Evolutionary conservation across 2,329 filamentous ascomycete genomes (phyloP).

Genomic region (Neobulgaria alba): DNA sequence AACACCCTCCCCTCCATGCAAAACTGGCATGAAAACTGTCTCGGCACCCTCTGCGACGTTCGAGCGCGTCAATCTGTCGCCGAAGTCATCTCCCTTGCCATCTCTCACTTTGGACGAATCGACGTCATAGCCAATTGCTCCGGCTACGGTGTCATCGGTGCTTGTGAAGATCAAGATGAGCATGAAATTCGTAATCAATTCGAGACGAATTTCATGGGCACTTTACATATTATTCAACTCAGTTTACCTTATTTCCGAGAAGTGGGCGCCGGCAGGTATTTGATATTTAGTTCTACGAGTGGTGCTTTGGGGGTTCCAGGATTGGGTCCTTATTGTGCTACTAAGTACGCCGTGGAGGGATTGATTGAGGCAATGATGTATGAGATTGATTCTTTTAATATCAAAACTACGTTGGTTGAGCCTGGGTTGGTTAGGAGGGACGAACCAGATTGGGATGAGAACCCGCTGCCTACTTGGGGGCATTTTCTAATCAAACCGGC

Average conservation of each 20-base stretch:
- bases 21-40: constrained; percentile 60
- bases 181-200: constrained; percentile 93
- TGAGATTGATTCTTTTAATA: constrained; percentile 83
- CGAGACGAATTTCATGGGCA: constrained; percentile 96
- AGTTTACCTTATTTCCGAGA: constrained; percentile 81
- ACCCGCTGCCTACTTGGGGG: constrained; percentile 69
- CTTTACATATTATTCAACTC: constrained; percentile 83
- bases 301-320: constrained; percentile 92
- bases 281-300: constrained; percentile 90
- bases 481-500: constrained; percentile 87
- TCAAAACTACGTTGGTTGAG: constrained; percentile 89
- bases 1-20: constrained; percentile 65
- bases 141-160: constrained; percentile 89
- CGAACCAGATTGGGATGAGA: constrained; percentile 50
- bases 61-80: constrained; percentile 71
- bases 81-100: constrained; percentile 58
- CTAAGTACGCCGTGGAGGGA: constrained; percentile 94
- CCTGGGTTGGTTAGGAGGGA: constrained; percentile 83
- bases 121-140: constrained; percentile 92
- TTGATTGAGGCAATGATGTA: constrained; percentile 95
- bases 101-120: constrained; percentile 69
- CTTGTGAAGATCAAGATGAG: constrained; percentile 95
- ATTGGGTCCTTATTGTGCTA: constrained; percentile 88
- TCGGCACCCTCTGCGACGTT: constrained; percentile 85
- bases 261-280: constrained; percentile 68